These are phyloP conservation scores for Globisporangium abappressorium DNA, from an alignment of 352 stramenopile genomes.

Conservation along the genomic window DNA sequence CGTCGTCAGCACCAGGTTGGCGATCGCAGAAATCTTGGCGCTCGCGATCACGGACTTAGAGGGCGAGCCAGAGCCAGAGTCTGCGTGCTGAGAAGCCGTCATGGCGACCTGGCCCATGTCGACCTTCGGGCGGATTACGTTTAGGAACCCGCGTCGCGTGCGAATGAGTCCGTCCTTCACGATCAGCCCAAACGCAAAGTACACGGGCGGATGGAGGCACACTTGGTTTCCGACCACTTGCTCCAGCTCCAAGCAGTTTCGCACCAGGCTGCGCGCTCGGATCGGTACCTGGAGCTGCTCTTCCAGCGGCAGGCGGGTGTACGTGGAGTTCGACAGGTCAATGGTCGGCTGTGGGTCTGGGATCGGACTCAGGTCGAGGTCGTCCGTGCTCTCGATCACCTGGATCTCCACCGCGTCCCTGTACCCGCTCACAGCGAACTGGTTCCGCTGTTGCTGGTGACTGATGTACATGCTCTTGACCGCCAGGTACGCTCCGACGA, in stretches of 20 bases:
- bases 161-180: slow-evolving; percentile 43
- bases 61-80: slow-evolving; percentile 5
- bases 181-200: slow-evolving; percentile 53
- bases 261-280: slow-evolving; percentile 44
- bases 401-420: slow-evolving; percentile 11
- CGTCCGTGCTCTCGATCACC: slow-evolving; percentile 14
- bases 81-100: slow-evolving; percentile 23
- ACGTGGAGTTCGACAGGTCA: slow-evolving; percentile 18
- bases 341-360: neutral
- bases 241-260: slow-evolving; percentile 34
- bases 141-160: slow-evolving; percentile 47
- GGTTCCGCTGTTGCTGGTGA: neutral
- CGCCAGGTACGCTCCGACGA: neutral
- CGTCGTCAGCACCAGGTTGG: slow-evolving; percentile 10
- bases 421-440: neutral
- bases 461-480: slow-evolving; percentile 9
- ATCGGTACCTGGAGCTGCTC: slow-evolving; percentile 41
- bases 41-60: slow-evolving; percentile 7
- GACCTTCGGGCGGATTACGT: slow-evolving; percentile 47
- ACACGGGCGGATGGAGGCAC: slow-evolving; percentile 46
- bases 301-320: slow-evolving; percentile 51
- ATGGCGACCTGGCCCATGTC: slow-evolving; percentile 16
- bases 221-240: slow-evolving; percentile 24
- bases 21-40: slow-evolving; percentile 2
- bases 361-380: slow-evolving; percentile 3